Evolutionary conservation across 2,329 filamentous ascomycete genomes (phyloP).

Genomic region (Ophiognomonia clavigignenti-juglandacearum): DNA sequence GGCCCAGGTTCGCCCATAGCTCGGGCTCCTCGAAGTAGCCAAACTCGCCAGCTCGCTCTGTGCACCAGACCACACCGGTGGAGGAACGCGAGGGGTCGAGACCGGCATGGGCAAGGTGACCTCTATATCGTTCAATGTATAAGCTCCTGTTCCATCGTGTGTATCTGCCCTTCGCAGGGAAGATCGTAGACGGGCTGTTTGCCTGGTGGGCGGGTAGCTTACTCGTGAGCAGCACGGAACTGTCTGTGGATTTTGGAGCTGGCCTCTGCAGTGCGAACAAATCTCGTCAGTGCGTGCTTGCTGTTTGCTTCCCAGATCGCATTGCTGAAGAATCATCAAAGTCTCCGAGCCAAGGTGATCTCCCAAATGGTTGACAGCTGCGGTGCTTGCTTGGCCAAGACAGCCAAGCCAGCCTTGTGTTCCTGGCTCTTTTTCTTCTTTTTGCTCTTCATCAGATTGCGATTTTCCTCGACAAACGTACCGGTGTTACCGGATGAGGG

Average conservation of each 20-base stretch:
- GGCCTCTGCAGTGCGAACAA: conserved; percentile 62
- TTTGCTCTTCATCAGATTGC: not conserved
- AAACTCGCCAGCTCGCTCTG: conserved; percentile 81
- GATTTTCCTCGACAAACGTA: conserved; percentile 28
- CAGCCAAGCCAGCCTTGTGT: conserved; percentile 11
- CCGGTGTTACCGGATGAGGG: conserved; percentile 44
- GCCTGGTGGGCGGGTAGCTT: too few relatives aligned
- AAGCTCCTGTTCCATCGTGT: conserved; percentile 5
- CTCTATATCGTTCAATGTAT: conserved; percentile 30
- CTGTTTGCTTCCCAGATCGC: too few relatives aligned
- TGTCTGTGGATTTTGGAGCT: conserved; percentile 81
- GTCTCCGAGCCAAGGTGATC: too few relatives aligned
- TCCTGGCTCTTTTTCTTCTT: not conserved
- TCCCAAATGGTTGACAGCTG: not conserved
- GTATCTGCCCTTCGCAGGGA: too few relatives aligned
- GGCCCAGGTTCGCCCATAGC: conserved; percentile 87
- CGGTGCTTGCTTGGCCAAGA: conserved; percentile 10
- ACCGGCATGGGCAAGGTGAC: conserved; percentile 84
- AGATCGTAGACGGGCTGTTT: too few relatives aligned
- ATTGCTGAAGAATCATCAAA: too few relatives aligned
- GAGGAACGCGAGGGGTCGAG: conserved; percentile 83
- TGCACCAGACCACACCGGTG: conserved; percentile 93
- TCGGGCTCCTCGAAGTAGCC: conserved; percentile 80
- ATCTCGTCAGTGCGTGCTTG: conserved; percentile 7
- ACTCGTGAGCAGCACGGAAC: conserved; percentile 82